Base-by-base conservation (phyloP, 306 rosid genomes). In the Gynostemma pentaphyllum region DNA sequence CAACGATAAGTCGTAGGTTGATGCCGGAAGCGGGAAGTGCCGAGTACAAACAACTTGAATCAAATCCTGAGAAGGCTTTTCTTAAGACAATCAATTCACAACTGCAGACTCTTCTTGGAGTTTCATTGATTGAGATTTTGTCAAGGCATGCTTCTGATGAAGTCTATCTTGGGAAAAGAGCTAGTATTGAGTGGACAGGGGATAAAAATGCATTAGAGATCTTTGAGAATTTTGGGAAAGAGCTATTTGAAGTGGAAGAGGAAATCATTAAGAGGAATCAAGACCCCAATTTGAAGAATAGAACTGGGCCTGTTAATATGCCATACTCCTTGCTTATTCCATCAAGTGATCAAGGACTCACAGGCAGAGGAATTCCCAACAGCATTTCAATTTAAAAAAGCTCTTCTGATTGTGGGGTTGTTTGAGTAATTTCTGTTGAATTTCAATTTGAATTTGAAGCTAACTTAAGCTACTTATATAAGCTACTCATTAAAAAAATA, bases 131-230 rank as follows among this genome's bases (percentile, higher is more conserved):
- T 42, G 96, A 88, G 37, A 78, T 88, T 0, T 50, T 88, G 73
- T 88, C 96, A 5, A 79, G 80, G 64, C 96, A 88, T 69, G 79
- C 96, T 8, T 75, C 90, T 60, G 96, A 88, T 70, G 96, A 88
- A 79, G 23, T 83, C 12, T 88, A 81, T 64, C 87, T 88, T 32
- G 96, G 96, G 30, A 70, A 85, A 67, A 77, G 90, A 64, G 87
- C 83, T 13, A 75, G 68, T 29, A 68, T 72, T 36, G 70, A 85
- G 19, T 88, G 96, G 96, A 88, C 94, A 30, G 64, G 82, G 11
- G 96, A 88, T 49, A 10, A 61, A 15, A 27, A 52, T 18, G 75
- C 86, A 8, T 30, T 76, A 26, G 79, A 75, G 60, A 88, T 83
- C 2, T 85, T 82, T 19, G 70, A 81, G 50, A 74, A 44, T 9